Evolutionary conservation across 768 basidiomycete genomes (phyloP).

Genomic region (Coprinellus aureogranulatus): DNA sequence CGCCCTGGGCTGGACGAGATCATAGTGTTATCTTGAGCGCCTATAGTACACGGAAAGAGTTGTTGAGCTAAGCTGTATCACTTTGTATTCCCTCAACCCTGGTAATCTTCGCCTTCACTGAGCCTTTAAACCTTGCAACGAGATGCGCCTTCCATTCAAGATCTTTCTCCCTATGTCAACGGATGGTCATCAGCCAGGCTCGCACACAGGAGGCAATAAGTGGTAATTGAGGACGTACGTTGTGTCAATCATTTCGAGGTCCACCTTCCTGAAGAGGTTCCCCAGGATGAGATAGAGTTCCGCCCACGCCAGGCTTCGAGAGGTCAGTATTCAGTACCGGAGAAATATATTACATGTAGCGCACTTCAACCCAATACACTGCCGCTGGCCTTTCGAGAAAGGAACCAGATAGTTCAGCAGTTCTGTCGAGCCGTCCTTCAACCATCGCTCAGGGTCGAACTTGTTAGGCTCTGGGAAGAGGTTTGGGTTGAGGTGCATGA

Average conservation of each 20-base stretch:
- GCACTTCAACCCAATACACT: constrained; percentile 46
- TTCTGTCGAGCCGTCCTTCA: constrained; percentile 30
- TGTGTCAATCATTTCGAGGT: neutral
- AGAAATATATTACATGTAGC: neutral
- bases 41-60: too few species aligned
- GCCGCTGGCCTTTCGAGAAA: constrained; percentile 44
- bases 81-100: neutral
- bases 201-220: neutral
- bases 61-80: too few species aligned
- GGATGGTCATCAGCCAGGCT: neutral
- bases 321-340: neutral
- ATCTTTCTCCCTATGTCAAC: neutral
- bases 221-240: constrained; percentile 1
- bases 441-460: constrained; percentile 46
- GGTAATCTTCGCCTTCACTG: neutral
- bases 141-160: neutral
- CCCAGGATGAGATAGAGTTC: constrained; percentile 3
- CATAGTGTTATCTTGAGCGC: too few species aligned
- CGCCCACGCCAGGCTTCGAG: neutral
- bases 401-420: constrained; percentile 41
- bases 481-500: constrained; percentile 37
- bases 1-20: too few species aligned
- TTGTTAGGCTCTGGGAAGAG: constrained; percentile 40
- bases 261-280: constrained; percentile 2
- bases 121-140: neutral